Evolutionary conservation across 352 stramenopile genomes (phyloP), one percentile per base, ranked within the genome.

Genomic region (Pilasporangium apinafurcum): DNA sequence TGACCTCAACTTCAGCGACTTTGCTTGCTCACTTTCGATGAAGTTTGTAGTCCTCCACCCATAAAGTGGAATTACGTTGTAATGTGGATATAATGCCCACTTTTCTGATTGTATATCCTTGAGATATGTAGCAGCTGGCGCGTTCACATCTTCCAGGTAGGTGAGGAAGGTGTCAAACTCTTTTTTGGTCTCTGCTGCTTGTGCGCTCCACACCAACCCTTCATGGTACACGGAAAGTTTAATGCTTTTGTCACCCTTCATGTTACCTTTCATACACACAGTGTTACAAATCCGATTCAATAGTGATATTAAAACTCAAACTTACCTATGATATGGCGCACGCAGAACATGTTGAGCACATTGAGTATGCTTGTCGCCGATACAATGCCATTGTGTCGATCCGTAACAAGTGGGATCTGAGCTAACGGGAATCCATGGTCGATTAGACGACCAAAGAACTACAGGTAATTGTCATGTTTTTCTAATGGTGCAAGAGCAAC

Each of bases 41-140:
- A 50, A 56, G 33, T 62, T 57, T 5, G 53, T 62, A 2, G 53
- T 53, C 8, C 40, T 22, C 25, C 48, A 55, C 4, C 39, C 48
- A 16, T 44, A 37, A 12, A 39, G 13, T 17, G 29, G 39, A 3
- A 18, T 18, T 41, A 17, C 31, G 5, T n/a, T 24, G 36, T 35
- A 51, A 41, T 60, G 45, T 1, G 52, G 46, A 33, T 51, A 36
- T 3, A 61, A 20, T 13, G 30, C 35, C 27, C 38, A 59, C 8
- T 38, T 24, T 0, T 16, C 20, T 1, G 21, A 14, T 12, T 1
- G 27, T 8, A 46, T 36, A 22, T 20, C 27, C 5, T 30, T 20
- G 3, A 46, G 9, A 32, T 54, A 54, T 2, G 16, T 28, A 5
- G 13, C 37, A 7, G 47, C 29, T 27, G 2, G 13, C 10, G 14